phyloP scores from a whole-genome alignment of 2,329 filamentous ascomycete genomes.

The Capronia americana region DNA sequence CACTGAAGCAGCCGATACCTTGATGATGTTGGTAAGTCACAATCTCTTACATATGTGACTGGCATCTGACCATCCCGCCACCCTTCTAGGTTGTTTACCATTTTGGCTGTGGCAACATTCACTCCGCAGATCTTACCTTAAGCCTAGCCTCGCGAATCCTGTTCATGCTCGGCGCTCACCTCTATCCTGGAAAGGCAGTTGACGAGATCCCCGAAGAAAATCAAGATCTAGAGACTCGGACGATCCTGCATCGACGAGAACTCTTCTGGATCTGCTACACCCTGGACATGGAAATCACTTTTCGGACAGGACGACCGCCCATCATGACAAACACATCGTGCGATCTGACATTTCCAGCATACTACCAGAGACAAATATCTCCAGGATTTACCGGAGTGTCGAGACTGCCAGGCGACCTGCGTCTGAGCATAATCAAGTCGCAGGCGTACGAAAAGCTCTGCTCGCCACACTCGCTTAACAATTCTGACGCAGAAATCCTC shows the following conservation, averaged over 20 bases:
- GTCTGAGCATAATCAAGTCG: constrained; percentile 60
- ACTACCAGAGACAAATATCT: constrained; percentile 47
- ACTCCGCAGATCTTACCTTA: constrained; percentile 53
- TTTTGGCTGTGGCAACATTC: constrained; percentile 55
- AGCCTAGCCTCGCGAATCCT: constrained; percentile 56
- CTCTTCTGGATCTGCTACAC: constrained; percentile 64
- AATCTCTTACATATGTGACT: not conserved
- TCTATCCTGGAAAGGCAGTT: constrained; percentile 28
- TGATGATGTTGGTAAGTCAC: constrained; percentile 57
- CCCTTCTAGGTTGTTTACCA: constrained; percentile 51
- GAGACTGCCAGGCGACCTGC: constrained; percentile 57
- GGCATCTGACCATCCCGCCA: no score
- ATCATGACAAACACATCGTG: constrained; percentile 59
- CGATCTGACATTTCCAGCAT: constrained; percentile 57
- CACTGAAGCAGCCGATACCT: constrained; percentile 54
- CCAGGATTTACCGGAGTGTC: constrained; percentile 38
- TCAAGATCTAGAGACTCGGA: constrained; percentile 15
- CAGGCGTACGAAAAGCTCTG: constrained; percentile 58
- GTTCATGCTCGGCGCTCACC: constrained; percentile 59
- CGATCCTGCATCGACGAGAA: constrained; percentile 45
- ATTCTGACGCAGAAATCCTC: constrained; percentile 62
- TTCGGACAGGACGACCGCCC: constrained; percentile 62
- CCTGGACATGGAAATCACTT: constrained; percentile 62
- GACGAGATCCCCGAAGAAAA: constrained; percentile 27
- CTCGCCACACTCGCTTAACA: constrained; percentile 55